These are phyloP conservation scores for Arabidopsis suecica DNA, from an alignment of 345 rosid species.

Conservation along the genomic window DNA sequence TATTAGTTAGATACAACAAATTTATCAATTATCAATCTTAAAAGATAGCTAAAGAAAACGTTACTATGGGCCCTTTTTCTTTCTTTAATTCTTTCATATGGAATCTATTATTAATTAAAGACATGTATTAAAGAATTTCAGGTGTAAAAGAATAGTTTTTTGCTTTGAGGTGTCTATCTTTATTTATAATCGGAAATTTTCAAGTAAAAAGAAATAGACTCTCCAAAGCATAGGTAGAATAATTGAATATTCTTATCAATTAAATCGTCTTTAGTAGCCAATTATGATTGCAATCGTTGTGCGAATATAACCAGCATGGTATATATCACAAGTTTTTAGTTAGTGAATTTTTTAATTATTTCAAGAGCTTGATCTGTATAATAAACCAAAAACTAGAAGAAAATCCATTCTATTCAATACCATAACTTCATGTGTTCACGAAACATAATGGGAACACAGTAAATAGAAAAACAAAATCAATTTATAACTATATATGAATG, in stretches of 20 bases:
- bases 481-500: background rate
- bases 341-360: background rate
- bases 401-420: background rate
- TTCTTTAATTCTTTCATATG: background rate
- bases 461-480: background rate
- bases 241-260: background rate
- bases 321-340: background rate
- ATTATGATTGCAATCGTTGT: background rate
- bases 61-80: constrained; percentile 12
- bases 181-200: too few relatives aligned
- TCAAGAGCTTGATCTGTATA: background rate
- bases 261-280: background rate
- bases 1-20: constrained; percentile 38
- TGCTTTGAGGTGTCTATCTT: too few relatives aligned
- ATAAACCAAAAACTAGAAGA: background rate
- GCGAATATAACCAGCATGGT: too few relatives aligned
- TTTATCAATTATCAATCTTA: background rate
- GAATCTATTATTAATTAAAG: background rate
- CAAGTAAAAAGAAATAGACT: background rate
- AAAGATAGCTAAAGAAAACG: constrained; percentile 15
- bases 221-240: background rate
- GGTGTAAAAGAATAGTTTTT: background rate
- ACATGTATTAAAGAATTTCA: background rate
- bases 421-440: background rate
- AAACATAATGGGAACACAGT: background rate